These are phyloP conservation scores for Apiotrichum mycotoxinovorans DNA, from an alignment of 1,284 basidiomycete genomes.

Conservation along the genomic window DNA sequence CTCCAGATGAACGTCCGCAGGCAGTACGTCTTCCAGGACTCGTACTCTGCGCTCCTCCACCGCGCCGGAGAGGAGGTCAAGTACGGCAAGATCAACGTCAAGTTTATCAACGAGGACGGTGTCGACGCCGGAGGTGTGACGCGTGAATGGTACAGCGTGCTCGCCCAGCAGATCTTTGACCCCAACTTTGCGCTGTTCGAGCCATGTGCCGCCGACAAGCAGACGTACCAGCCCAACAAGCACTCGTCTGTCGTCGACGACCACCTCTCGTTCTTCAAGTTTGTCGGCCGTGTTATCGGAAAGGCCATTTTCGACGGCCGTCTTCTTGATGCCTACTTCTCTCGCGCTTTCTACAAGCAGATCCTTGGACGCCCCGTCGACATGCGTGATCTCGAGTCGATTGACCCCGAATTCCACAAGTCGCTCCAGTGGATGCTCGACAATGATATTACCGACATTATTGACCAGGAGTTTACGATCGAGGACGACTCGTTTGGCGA, in stretches of 20 bases:
- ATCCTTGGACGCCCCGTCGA: constrained; percentile 87
- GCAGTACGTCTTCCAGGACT: constrained; percentile 94
- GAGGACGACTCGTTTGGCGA: constrained; percentile 72
- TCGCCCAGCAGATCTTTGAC: constrained; percentile 98
- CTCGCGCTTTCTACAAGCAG: constrained; percentile 89
- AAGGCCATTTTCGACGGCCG: constrained; percentile 88
- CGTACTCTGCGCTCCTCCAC: constrained; percentile 84
- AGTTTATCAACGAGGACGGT: constrained; percentile 96
- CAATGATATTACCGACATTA: constrained; percentile 49
- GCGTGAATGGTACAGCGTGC: constrained; percentile 96
- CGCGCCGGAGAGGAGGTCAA: constrained; percentile 95
- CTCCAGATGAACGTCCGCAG: constrained; percentile 90
- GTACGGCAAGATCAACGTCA: constrained; percentile 92
- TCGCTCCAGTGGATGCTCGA: constrained; percentile 52
- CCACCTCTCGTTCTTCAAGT: constrained; percentile 97
- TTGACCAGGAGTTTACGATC: constrained; percentile 51
- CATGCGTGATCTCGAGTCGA: constrained; percentile 89
- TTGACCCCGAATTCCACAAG: constrained; percentile 76
- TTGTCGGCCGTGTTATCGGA: constrained; percentile 95
- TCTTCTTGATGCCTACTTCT: constrained; percentile 96
- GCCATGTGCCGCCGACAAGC: constrained; percentile 87
- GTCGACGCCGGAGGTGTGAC: constrained; percentile 98
- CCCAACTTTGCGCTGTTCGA: constrained; percentile 96
- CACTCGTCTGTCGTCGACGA: constrained; percentile 77
- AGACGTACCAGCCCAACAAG: constrained; percentile 96